Base-by-base conservation (phyloP, 2,329 filamentous ascomycete species). In the Acephala macrosclerotiorum region DNA sequence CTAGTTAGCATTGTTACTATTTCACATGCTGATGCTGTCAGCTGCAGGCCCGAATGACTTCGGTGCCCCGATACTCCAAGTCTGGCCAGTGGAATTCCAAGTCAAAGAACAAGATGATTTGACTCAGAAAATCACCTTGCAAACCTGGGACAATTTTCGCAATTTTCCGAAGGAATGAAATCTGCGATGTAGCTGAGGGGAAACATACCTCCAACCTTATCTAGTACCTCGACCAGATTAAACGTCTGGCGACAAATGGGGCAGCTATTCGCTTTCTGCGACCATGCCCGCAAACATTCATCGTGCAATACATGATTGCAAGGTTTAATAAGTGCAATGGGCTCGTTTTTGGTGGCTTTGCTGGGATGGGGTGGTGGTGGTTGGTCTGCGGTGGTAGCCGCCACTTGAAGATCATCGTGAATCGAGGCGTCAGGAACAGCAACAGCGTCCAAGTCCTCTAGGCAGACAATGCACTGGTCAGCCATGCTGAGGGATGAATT, bases 191-290 rank as follows among this genome's bases (percentile, higher is more conserved):
- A 58, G 59, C 25, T 26, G 47, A 69, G 66, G 63, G 67, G 65
- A 55, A 65, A 83, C 87, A 80, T 86, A 96, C 93, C 93, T 84
- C 93, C 91, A 75, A 94, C 81, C 72, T 85, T 88, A 75, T 91
- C 88, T 78, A 91, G 91, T 68, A 99, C 89, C 77, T 96, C 89
- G 71, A 99, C 94, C 73, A 91, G 82, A 79, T 98, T 95, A 82
- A 99, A 98, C 69, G 87, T 89, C 74, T 93, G 91, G 72, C 96
- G 92, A 80, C 96, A 99, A 79, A 99, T 97, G 55, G 96, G 96
- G 79, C 96, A 99, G 77, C 94, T 97, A 80, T 98, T 99, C 70
- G 96, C 95, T 78, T 96, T 91, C 80, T 96, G 93, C 55, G 95
- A 93, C 96, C 96, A 99, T 72, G 94, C 93, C 73, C 91, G 91